Percentiles rank a stretch among this genome's conserved stretches.
These are phyloP conservation scores for Lolium perenne DNA, from an alignment of 176 grass and related monocot genomes.

Conservation along the genomic window DNA sequence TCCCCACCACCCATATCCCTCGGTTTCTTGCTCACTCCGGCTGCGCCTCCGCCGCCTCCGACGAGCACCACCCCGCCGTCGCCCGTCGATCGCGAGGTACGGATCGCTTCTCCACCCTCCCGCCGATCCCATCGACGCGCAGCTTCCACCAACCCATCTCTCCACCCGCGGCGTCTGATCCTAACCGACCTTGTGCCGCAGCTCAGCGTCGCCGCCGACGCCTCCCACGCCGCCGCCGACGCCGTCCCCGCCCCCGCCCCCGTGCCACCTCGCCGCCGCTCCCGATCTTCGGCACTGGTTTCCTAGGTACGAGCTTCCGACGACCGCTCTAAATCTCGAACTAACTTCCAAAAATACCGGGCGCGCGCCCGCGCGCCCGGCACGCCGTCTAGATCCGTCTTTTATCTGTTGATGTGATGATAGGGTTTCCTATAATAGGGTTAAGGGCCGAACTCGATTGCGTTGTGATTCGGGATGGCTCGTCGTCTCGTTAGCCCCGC, in stretches of 20 bases:
- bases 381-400: conserved; percentile 17
- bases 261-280: not conserved
- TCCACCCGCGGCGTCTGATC: not conserved
- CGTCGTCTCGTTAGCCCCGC: conserved; percentile 84
- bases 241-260: not conserved
- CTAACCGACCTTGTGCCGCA: not conserved
- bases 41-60: conserved; percentile 20
- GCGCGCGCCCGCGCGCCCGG: not conserved
- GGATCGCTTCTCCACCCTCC: not conserved
- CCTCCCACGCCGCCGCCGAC: not conserved
- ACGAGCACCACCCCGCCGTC: not conserved
- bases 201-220: not conserved
- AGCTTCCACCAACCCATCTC: not conserved
- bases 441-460: conserved; percentile 17
- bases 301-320: not conserved
- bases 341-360: not conserved
- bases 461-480: conserved; percentile 63
- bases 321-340: not conserved
- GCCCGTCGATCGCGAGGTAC: conserved; percentile 16
- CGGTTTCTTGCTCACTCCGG: conserved; percentile 11
- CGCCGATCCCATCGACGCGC: not conserved
- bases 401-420: conserved; percentile 26
- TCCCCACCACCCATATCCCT: not conserved
- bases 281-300: not conserved
- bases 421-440: conserved; percentile 37